Conservation (phyloP, 2,329 filamentous ascomycete species). For the Exserohilum rostratum region DNA sequence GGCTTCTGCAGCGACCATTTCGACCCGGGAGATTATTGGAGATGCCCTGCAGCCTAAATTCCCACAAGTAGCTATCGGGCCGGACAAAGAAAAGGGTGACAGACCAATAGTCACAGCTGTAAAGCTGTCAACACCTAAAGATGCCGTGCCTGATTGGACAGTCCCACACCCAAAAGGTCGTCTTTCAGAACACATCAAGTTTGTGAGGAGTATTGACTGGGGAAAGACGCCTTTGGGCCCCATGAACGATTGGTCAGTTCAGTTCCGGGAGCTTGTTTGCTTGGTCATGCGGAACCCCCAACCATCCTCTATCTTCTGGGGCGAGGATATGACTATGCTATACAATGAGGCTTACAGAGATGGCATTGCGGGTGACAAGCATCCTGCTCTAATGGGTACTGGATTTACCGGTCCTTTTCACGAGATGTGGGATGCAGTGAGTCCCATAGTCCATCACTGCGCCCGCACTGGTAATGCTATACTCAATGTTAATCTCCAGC, state of each 20-base stretch:
- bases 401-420: conserved; percentile 44
- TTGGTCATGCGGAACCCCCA: conserved; percentile 40
- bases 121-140: conserved; percentile 27
- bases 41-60: conserved; percentile 15
- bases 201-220: conserved; percentile 57
- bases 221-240: conserved; percentile 55
- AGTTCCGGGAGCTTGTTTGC: conserved; percentile 52
- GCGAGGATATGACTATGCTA: conserved; percentile 37
- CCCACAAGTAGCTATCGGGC: conserved; percentile 13
- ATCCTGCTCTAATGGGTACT: conserved; percentile 42
- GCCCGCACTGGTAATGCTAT: conserved; percentile 37
- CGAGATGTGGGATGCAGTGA: conserved; percentile 50
- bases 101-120: conserved; percentile 25
- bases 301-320: conserved; percentile 48
- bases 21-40: background rate
- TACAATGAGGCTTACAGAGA: conserved; percentile 51
- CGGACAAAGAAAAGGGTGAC: conserved; percentile 26
- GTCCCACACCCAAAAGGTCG: conserved; percentile 24
- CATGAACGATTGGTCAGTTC: conserved; percentile 55
- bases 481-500: conserved; percentile 36
- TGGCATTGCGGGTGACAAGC: conserved; percentile 35
- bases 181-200: conserved; percentile 40
- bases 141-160: conserved; percentile 33
- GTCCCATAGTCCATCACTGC: conserved; percentile 36
- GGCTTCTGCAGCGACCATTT: conserved; percentile 9